Evolutionary conservation across 2,329 filamentous ascomycete species (phyloP).

Genomic region (Colletotrichum aenigma): DNA sequence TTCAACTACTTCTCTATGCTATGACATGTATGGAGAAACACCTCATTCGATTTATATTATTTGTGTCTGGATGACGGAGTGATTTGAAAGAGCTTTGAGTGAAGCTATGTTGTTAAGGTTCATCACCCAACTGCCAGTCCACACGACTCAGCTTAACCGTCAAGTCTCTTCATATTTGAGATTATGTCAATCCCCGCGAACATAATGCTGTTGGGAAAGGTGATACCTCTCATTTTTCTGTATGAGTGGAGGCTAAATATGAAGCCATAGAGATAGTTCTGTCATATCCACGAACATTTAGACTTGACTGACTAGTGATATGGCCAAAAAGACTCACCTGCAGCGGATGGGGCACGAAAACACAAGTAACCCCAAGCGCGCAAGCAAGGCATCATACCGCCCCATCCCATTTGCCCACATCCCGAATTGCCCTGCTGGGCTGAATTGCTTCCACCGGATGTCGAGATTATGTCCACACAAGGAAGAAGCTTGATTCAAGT

Average conservation of each 20-base stretch:
- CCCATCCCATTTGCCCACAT: background rate
- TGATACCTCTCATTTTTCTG: background rate
- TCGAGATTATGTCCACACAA: background rate
- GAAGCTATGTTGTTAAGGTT: background rate
- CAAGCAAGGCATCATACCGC: background rate
- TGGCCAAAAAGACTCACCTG: background rate
- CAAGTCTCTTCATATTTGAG: background rate
- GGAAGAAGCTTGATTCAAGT: background rate
- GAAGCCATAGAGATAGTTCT: background rate
- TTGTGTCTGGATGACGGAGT: background rate
- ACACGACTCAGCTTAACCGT: background rate
- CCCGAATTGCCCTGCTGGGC: background rate
- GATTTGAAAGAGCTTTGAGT: background rate
- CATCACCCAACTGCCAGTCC: background rate
- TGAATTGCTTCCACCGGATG: background rate
- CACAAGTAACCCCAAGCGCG: background rate
- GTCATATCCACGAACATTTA: background rate
- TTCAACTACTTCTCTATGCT: background rate
- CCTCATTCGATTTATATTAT: background rate
- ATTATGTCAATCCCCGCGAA: background rate
- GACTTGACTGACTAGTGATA: background rate
- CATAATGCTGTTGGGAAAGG: rapidly evolving
- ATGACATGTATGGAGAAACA: background rate
- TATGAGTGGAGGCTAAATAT: background rate
- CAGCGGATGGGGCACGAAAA: background rate